Evolutionary conservation across 176 grass and related monocot genomes (phyloP).

Genomic region (Alloteropsis semialata): DNA sequence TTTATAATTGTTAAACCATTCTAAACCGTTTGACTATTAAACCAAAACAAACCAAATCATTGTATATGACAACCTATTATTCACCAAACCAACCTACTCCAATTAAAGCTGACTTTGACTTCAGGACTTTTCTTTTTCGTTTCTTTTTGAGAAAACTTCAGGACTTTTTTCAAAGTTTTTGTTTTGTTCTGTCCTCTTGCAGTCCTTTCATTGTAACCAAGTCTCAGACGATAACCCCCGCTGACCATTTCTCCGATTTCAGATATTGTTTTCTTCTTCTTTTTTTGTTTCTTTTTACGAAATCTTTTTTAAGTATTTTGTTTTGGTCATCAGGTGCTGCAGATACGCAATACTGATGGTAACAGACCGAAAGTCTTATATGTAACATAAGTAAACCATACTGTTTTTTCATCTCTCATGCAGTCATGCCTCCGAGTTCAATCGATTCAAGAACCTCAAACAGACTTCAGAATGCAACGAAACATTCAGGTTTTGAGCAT

Average conservation of each 20-base stretch:
- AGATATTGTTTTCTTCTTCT: neutral
- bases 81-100: no score
- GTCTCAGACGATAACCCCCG: neutral
- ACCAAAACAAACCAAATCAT: no score
- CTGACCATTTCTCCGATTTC: neutral
- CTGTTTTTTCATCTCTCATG: neutral
- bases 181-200: neutral
- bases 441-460: neutral
- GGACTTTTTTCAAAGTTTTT: no score
- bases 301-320: neutral
- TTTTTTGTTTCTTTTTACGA: no score
- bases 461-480: neutral
- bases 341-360: neutral
- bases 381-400: no score
- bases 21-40: no score
- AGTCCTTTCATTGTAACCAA: neutral
- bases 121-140: neutral
- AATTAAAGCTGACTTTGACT: slow-evolving; percentile 24
- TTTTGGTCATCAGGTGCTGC: neutral
- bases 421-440: neutral
- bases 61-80: no score
- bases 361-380: no score
- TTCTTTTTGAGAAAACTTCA: no score
- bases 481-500: neutral
- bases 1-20: no score